Evolutionary conservation across 495 filamentous ascomycete species (phyloP), one percentile per base, ranked within the genome.

Genomic region (Melanomma pulvis-pyrius): DNA sequence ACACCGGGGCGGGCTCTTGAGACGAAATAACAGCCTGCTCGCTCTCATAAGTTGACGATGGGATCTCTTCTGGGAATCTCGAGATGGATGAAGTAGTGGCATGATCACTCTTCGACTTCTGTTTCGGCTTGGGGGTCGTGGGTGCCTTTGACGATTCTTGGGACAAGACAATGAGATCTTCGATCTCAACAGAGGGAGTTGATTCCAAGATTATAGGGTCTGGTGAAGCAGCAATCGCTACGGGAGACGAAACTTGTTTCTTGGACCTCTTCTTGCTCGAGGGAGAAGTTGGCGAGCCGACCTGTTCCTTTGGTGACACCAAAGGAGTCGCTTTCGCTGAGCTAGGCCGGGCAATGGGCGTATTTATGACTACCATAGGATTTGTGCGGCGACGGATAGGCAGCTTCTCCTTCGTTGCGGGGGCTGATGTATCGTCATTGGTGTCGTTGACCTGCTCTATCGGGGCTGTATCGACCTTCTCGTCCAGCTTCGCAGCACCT

Each of bases 31-130:
- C 13, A n/a, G 29, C 61, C 17, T 65, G 22, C 7, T 69, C 61
- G 36, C 49, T 61, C 2, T 64, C 61, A 29, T 39, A 52, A 13
- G 59, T 68, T 1, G 65, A 62, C 9, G 65, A 58, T 1, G 59
- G 59, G 21, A 63, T 59, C 22, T 68, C 59, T 17, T 63, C 65
- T 26, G 44, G 39, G 9, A 63, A 51, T 36, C 12, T n/a, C 1
- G 49, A 44, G 2, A 36, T 22, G 13, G 54, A 19, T 19, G 21
- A 24, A 41, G 41, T 15, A 2, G 56, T 8, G n/a, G 24, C 24
- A 21, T 24, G 8, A 32, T 24, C 26, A 15, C 24, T 24, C 36
- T 28, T 34, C 36, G 25, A 28, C 7, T 9, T 50, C 22, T 50
- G 7, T 5, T 57, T 57, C 34, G 19, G n/a, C 9, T 57, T 21